These are phyloP conservation scores for Boletus reticuloceps DNA, from an alignment of 768 basidiomycete species.

Conservation along the genomic window DNA sequence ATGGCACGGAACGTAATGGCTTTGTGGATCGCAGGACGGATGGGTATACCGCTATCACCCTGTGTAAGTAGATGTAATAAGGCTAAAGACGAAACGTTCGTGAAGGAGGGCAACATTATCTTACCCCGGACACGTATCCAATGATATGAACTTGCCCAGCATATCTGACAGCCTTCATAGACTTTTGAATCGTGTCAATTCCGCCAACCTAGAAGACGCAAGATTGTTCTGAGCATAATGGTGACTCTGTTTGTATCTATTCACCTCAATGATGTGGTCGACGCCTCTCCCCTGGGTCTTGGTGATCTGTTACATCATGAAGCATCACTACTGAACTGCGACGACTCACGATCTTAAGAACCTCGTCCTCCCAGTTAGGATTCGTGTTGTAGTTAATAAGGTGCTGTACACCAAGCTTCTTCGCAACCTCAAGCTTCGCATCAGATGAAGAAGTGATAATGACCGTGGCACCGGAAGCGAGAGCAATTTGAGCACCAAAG, in stretches of 20 bases:
- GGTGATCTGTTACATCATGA: not conserved
- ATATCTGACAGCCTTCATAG: constrained; percentile 36
- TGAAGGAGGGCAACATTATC: not conserved
- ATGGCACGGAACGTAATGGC: constrained; percentile 49
- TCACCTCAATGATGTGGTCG: constrained; percentile 35
- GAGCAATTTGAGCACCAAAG: constrained; percentile 59
- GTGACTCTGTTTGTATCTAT: not conserved
- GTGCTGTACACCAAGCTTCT: constrained; percentile 50
- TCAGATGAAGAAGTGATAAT: constrained; percentile 69
- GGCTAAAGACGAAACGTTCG: too few relatives aligned
- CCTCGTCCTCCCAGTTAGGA: constrained; percentile 58
- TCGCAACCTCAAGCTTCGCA: constrained; percentile 53
- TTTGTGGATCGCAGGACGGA: constrained; percentile 38
- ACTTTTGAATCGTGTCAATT: constrained; percentile 46
- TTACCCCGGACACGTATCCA: constrained; percentile 47
- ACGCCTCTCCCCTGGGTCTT: constrained; percentile 32
- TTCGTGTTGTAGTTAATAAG: constrained; percentile 61
- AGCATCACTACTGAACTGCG: not conserved
- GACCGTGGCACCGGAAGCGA: constrained; percentile 60
- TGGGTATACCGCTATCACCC: constrained; percentile 28
- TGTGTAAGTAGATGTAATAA: not conserved
- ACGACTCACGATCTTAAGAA: constrained; percentile 39
- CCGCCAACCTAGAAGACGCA: constrained; percentile 47
- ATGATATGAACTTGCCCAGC: constrained; percentile 50
- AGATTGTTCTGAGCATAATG: not conserved